phyloP scores from a whole-genome alignment of 23 red algal species.

The Porphyridium purpureum region DNA sequence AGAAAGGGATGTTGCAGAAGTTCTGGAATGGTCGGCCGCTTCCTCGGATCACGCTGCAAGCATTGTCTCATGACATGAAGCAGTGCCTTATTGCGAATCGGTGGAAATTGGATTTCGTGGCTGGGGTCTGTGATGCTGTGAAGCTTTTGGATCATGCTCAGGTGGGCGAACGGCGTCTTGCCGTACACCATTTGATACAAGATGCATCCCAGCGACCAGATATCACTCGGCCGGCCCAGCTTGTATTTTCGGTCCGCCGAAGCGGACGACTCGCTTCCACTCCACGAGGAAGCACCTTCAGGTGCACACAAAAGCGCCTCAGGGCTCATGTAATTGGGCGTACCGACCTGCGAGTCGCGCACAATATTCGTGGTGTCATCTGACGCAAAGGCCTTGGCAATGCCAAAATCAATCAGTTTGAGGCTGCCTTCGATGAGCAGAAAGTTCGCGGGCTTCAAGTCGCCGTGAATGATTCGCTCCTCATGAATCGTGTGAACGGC shows the following conservation, averaged over 20 bases:
- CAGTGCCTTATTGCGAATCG: constrained; percentile 9
- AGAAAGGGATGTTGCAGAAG: constrained; percentile 12
- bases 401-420: constrained; percentile 99
- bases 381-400: constrained; percentile 74
- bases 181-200: constrained; percentile 93
- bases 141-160: constrained; percentile 75
- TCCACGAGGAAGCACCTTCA: background rate
- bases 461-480: constrained; percentile 77
- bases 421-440: constrained; percentile 68
- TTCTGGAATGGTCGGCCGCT: constrained; percentile 56
- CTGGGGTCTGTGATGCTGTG: constrained; percentile 60
- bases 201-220: constrained; percentile 94
- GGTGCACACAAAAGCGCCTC: constrained; percentile 41
- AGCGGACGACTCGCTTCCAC: background rate
- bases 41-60: constrained; percentile 51
- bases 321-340: constrained; percentile 97
- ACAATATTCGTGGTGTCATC: constrained; percentile 97
- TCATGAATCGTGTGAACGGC: constrained; percentile 85
- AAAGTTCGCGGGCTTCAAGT: constrained; percentile 99
- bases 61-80: constrained; percentile 34
- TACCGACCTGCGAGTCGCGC: constrained; percentile 69
- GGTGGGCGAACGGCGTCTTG: constrained; percentile 77
- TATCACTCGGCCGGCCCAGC: constrained; percentile 73
- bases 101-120: constrained; percentile 35
- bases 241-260: constrained; percentile 13